Evolutionary conservation across 352 stramenopile genomes (phyloP).

Genomic region (Pythium aristosporum): DNA sequence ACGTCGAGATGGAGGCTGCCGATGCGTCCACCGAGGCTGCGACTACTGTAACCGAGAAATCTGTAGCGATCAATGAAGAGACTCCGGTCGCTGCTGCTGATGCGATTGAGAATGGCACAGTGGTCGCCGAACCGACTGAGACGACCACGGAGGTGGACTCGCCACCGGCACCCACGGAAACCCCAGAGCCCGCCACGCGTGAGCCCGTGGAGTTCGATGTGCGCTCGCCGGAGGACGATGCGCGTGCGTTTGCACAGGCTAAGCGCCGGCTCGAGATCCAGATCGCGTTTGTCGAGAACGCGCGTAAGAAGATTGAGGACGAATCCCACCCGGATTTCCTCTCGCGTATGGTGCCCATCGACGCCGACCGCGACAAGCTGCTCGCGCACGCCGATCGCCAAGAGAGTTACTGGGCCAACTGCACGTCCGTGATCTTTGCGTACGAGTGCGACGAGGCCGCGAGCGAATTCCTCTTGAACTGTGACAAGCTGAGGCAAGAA

Average conservation of each 20-base stretch:
- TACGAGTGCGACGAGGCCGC: constrained; percentile 83
- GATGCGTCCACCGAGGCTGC: neutral
- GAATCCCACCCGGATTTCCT: constrained; percentile 72
- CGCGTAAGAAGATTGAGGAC: constrained; percentile 53
- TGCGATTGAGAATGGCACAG: neutral
- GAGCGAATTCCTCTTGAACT: constrained; percentile 72
- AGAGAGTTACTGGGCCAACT: constrained; percentile 54
- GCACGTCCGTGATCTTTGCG: constrained; percentile 68
- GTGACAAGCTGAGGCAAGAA: constrained; percentile 76
- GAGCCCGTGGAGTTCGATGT: neutral
- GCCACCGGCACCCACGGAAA: neutral
- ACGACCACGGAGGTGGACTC: constrained; percentile 14
- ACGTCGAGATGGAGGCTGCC: constrained; percentile 12
- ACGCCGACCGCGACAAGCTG: constrained; percentile 46
- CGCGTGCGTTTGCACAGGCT: constrained; percentile 18
- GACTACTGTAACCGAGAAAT: neutral
- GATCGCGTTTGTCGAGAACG: constrained; percentile 70
- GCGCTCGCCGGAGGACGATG: constrained; percentile 22
- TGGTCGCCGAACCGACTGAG: neutral
- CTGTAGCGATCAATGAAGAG: neutral
- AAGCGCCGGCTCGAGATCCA: constrained; percentile 50
- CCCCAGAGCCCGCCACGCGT: too few species aligned
- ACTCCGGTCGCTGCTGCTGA: neutral
- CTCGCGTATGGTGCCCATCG: constrained; percentile 40
- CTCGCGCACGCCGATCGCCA: constrained; percentile 43